Conservation (phyloP, 352 stramenopile genomes). For the Phytophthora pisi region DNA sequence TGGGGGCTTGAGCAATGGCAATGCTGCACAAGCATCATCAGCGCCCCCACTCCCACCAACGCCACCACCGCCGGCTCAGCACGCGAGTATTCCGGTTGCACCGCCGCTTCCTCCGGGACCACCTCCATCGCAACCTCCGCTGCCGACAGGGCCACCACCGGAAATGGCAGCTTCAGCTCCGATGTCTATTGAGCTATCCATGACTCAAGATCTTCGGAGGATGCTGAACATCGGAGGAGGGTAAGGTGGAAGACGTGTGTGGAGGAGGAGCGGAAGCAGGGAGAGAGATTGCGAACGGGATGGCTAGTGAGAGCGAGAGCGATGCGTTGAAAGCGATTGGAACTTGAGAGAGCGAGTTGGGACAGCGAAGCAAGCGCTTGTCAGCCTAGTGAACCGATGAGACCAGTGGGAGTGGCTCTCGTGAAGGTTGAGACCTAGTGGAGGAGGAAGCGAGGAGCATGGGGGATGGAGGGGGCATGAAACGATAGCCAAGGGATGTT, state of each 20-base stretch:
- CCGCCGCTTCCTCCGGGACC: constrained; percentile 31
- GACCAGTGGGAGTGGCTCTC: constrained; percentile 6
- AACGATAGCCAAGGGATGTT: constrained; percentile 19
- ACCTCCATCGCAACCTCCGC: constrained; percentile 28
- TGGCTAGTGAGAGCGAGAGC: neutral
- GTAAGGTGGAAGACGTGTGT: constrained; percentile 16
- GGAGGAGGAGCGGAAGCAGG: neutral
- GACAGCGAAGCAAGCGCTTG: neutral
- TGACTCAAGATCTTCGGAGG: constrained; percentile 79
- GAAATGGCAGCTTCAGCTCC: constrained; percentile 27
- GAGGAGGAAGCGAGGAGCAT: neutral
- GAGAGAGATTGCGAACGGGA: neutral
- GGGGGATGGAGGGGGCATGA: neutral
- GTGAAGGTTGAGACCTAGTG: neutral
- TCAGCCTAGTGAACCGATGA: neutral
- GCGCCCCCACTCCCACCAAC: constrained; percentile 29
- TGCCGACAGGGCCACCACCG: constrained; percentile 35
- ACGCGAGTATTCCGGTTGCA: constrained; percentile 10
- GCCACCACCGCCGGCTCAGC: constrained; percentile 23
- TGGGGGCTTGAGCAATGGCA: constrained; percentile 15
- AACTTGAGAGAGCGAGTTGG: neutral
- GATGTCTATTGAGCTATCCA: constrained; percentile 69
- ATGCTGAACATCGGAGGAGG: constrained; percentile 82
- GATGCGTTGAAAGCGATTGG: neutral
- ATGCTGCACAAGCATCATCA: constrained; percentile 9